These are phyloP conservation scores for Phytophthora chlamydospora DNA, from an alignment of 352 stramenopile species.

Conservation along the genomic window DNA sequence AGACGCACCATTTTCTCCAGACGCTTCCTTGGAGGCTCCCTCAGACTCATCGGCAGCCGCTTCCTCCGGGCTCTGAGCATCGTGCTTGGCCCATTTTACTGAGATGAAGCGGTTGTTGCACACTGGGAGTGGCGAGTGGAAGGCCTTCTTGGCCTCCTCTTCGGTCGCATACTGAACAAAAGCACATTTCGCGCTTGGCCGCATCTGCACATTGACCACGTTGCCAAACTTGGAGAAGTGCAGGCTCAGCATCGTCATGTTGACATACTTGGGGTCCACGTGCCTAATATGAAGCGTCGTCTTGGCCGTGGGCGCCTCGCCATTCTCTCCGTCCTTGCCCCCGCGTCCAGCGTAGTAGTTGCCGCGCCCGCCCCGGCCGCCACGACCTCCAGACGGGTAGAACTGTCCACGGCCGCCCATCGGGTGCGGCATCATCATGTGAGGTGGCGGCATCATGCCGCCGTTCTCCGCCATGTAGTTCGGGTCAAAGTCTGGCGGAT, in stretches of 20 bases:
- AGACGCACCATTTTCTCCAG: slow-evolving; percentile 26
- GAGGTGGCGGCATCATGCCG: slow-evolving; percentile 61
- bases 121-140: slow-evolving; percentile 86
- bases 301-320: slow-evolving; percentile 42
- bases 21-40: slow-evolving; percentile 35
- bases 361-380: slow-evolving; percentile 46
- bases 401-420: slow-evolving; percentile 59
- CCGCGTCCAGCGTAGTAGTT: slow-evolving; percentile 45
- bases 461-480: slow-evolving; percentile 74
- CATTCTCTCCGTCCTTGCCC: slow-evolving; percentile 37
- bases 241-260: slow-evolving; percentile 88
- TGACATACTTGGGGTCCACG: slow-evolving; percentile 88
- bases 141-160: slow-evolving; percentile 84
- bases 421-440: slow-evolving; percentile 74
- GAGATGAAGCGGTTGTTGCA: slow-evolving; percentile 92
- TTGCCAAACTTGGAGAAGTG: slow-evolving; percentile 91
- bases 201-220: slow-evolving; percentile 91
- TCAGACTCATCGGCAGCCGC: slow-evolving; percentile 48
- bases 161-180: slow-evolving; percentile 89
- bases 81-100: slow-evolving; percentile 88
- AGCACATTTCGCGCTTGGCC: slow-evolving; percentile 75
- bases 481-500: slow-evolving; percentile 69
- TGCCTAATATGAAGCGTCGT: slow-evolving; percentile 86
- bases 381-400: slow-evolving; percentile 47
- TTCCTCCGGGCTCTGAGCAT: slow-evolving; percentile 69